These are phyloP conservation scores for Leishmania aethiopica DNA, from an alignment of 208 protist species.

Conservation along the genomic window DNA sequence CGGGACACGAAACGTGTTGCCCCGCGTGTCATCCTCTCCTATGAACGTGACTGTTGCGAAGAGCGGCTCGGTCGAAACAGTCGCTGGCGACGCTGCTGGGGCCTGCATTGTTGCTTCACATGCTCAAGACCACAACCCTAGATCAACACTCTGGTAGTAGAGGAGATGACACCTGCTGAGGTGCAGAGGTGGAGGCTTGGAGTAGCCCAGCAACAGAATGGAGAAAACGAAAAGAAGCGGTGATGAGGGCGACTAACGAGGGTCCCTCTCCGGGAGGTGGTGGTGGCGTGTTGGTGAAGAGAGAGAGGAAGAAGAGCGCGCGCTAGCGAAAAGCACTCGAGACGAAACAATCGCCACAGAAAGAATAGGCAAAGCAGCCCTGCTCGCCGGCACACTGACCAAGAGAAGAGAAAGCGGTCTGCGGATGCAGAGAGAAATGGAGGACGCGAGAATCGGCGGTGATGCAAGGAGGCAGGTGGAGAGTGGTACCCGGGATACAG, in stretches of 20 bases:
- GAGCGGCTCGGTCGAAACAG: conserved; percentile 38
- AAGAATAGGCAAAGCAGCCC: neutral
- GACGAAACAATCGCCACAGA: neutral
- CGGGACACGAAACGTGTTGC: conserved; percentile 74
- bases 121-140: neutral
- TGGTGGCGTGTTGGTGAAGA: neutral
- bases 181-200: neutral
- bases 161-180: neutral
- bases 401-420: neutral
- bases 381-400: neutral
- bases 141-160: neutral
- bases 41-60: conserved; percentile 85
- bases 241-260: neutral
- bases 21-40: conserved; percentile 33
- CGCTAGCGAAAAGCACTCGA: neutral
- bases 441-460: neutral
- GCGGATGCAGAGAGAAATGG: neutral
- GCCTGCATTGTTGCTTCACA: neutral
- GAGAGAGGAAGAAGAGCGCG: neutral
- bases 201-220: neutral
- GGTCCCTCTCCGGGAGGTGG: neutral
- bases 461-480: neutral
- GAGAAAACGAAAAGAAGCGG: neutral
- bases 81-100: neutral
- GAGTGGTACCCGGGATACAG: neutral